Conservation (phyloP, 2,329 filamentous ascomycete species). For the Talaromyces rugulosus region DNA sequence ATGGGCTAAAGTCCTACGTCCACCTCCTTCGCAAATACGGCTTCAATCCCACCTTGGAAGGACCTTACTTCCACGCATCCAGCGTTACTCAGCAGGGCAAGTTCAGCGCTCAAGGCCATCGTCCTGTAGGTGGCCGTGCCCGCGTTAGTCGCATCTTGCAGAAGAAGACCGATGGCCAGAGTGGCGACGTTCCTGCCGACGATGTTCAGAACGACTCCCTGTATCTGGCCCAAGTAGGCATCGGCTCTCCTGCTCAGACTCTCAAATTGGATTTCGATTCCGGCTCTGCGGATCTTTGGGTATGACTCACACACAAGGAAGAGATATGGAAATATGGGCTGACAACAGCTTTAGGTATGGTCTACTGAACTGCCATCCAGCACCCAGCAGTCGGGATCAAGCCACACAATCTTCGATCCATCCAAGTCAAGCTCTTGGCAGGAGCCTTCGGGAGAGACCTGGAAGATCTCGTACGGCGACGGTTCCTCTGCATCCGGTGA, state of each 20-base stretch:
- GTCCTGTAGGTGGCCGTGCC: conserved; percentile 47
- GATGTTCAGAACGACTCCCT: conserved; percentile 64
- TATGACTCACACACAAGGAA: conserved; percentile 28
- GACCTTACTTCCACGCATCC: conserved; percentile 56
- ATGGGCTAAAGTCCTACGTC: conserved; percentile 62
- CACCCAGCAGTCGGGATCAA: conserved; percentile 26
- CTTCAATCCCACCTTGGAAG: conserved; percentile 59
- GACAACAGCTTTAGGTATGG: conserved; percentile 44
- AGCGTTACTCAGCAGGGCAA: conserved; percentile 48
- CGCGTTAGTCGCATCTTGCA: conserved; percentile 49
- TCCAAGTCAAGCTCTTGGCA: conserved; percentile 59
- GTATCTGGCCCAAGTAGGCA: conserved; percentile 61
- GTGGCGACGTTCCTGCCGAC: conserved; percentile 51
- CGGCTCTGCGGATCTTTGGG: conserved; percentile 67
- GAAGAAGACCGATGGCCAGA: conserved; percentile 43
- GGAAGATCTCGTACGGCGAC: conserved; percentile 67
- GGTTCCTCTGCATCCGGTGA: conserved; percentile 61
- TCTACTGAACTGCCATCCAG: conserved; percentile 48
- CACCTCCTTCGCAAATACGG: conserved; percentile 58
- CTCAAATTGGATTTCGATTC: conserved; percentile 66
- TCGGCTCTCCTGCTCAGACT: conserved; percentile 63
- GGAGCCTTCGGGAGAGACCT: conserved; percentile 45
- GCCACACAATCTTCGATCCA: conserved; percentile 57
- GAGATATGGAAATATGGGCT: neutral
- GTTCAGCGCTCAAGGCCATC: conserved; percentile 35